Conservation (phyloP, 352 stramenopile species). For the Detonula confervacea region DNA sequence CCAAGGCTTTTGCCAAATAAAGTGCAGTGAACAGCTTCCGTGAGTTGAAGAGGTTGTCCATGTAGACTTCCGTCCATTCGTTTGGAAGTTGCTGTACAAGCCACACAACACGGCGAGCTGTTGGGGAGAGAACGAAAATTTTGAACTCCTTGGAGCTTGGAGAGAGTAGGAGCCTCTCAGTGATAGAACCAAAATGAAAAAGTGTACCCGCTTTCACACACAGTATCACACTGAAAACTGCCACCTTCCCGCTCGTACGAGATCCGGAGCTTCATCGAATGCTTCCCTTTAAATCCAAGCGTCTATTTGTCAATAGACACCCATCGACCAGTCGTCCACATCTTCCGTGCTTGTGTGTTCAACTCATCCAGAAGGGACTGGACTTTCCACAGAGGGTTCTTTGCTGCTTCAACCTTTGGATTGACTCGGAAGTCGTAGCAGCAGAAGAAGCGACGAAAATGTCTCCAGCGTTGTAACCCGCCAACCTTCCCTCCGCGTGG, state of each 20-base stretch:
- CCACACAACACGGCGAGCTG: constrained; percentile 16
- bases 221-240: constrained; percentile 45
- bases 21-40: constrained; percentile 27
- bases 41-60: constrained; percentile 52
- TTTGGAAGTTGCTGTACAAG: constrained; percentile 18
- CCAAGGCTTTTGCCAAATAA: constrained; percentile 10
- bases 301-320: constrained; percentile 25
- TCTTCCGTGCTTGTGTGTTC: constrained; percentile 1
- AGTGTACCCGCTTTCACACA: constrained; percentile 51
- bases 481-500: not conserved
- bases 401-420: not conserved
- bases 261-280: constrained; percentile 17
- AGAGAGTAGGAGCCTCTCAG: constrained; percentile 12
- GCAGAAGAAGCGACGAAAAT: constrained; percentile 24
- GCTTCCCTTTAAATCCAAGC: constrained; percentile 22
- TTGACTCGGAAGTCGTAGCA: constrained; percentile 19
- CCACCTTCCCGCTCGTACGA: constrained; percentile 51
- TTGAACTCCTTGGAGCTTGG: constrained; percentile 4
- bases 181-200: constrained; percentile 43
- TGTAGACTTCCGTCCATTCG: constrained; percentile 22
- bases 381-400: constrained; percentile 35
- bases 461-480: constrained; percentile 7
- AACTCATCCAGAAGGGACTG: constrained; percentile 14
- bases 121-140: constrained; percentile 17
- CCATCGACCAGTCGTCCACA: constrained; percentile 19